A percentile compares a stretch with the other conserved stretches of the same genome.
Conservation (phyloP, 2,329 filamentous ascomycete species). For the Phaeosphaeria sp. region DNA sequence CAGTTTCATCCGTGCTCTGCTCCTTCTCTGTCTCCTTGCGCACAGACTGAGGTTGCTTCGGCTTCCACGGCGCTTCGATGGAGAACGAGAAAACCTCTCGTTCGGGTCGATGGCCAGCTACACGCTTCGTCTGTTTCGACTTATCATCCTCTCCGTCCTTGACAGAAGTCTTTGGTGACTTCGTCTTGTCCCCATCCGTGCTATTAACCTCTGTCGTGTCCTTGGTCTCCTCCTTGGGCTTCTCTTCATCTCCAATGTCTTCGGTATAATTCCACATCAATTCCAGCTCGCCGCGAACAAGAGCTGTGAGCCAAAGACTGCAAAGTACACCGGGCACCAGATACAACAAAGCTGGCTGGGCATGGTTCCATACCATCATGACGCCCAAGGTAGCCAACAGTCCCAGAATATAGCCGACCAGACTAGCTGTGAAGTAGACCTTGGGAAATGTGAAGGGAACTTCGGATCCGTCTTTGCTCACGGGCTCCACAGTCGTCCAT, state of each 20-base stretch:
- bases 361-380: slow-evolving; percentile 78
- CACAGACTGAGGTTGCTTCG: slow-evolving; percentile 26
- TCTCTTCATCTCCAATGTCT: slow-evolving; percentile 51
- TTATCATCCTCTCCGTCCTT: slow-evolving; percentile 18
- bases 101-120: slow-evolving; percentile 22
- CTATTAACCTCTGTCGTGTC: slow-evolving; percentile 7
- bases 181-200: background rate
- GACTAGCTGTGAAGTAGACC: slow-evolving; percentile 80
- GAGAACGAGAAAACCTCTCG: slow-evolving; percentile 46
- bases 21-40: background rate
- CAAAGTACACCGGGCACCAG: slow-evolving; percentile 85
- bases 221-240: slow-evolving; percentile 10
- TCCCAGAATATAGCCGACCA: slow-evolving; percentile 78
- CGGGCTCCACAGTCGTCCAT: slow-evolving; percentile 16
- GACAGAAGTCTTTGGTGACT: slow-evolving; percentile 10
- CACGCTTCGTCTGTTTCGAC: slow-evolving; percentile 10
- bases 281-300: slow-evolving; percentile 72
- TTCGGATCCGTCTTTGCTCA: slow-evolving; percentile 20
- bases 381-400: slow-evolving; percentile 79
- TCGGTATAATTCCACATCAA: slow-evolving; percentile 86
- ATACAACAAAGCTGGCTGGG: slow-evolving; percentile 90
- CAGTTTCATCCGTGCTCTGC: slow-evolving; percentile 1
- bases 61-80: slow-evolving; percentile 39
- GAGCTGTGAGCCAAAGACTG: slow-evolving; percentile 76
- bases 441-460: slow-evolving; percentile 69